Evolutionary conservation across 2,329 filamentous ascomycete genomes (phyloP), one percentile per base, ranked within the genome.

Genomic region (Orbilia javanica): DNA sequence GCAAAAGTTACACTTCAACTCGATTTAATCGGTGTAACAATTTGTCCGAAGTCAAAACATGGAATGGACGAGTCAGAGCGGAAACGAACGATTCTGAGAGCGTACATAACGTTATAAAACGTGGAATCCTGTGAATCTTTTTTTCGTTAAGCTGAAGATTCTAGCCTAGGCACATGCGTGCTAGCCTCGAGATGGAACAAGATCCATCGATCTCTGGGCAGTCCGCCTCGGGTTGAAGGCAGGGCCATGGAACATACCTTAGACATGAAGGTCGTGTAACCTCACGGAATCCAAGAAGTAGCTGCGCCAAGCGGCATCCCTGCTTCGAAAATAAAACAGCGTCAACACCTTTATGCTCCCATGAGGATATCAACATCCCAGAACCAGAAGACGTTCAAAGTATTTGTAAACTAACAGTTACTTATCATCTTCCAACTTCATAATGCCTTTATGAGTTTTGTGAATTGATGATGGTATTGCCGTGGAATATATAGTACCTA

Each of bases 21-120:
- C 10, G 34, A 36, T 10, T 25, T 11, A 27, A n/a, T 36, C 55
- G 55, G 55, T n/a, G 55, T 42, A 60, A 60, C 34, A 42, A 60
- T 60, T 60, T 42, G 34, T 1, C 55, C 55, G 55, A 60, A 42
- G 18, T 36, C 2, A 31, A 53, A 25, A 18, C n/a, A n/a, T 1
- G 10, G 2, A 2, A 2, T 39, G 18, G 4, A 22, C 52, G 52
- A n/a, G 52, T 39, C 3, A 20, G 6, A 13, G 36, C 34, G 13
- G 18, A 57, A 6, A 20, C 25, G 29, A 11, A 25, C 20, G 20
- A 39, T 1, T 11, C 22, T 18, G n/a, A 42, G 34, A 31, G 55
- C 55, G 55, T 42, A 4, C 20, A 25, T n/a, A 25, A 60, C 50
- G 50, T n/a, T 34, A 20, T 5, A 34, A 6, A 55, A 55, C 55